These are phyloP conservation scores for Cyclotella atomus DNA, from an alignment of 108 stramenopile genomes.

Conservation along the genomic window DNA sequence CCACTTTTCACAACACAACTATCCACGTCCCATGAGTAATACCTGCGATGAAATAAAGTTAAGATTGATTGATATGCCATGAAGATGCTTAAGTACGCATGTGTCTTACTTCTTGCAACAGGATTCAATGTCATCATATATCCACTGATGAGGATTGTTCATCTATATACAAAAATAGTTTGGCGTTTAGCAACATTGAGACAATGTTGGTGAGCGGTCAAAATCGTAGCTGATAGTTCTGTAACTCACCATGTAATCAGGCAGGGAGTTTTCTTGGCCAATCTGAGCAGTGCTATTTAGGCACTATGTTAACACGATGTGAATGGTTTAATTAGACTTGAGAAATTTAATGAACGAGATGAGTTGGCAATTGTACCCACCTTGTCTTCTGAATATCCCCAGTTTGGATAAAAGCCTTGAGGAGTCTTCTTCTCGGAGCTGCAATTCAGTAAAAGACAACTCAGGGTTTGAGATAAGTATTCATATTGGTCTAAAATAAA, in stretches of 20 bases:
- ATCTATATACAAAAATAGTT: not conserved
- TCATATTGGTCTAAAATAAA: too few relatives aligned
- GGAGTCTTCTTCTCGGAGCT: too few relatives aligned
- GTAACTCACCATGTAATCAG: slow-evolving; percentile 2
- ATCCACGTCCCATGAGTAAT: not conserved
- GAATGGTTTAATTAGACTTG: not conserved
- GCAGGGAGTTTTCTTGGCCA: slow-evolving; percentile 3
- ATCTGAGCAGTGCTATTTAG: slow-evolving; percentile 4
- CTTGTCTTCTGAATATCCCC: slow-evolving; percentile 3
- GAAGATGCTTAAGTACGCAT: not conserved
- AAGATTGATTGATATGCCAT: not conserved
- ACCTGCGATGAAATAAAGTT: not conserved
- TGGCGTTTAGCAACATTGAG: too few relatives aligned
- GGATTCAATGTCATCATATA: slow-evolving; percentile 4
- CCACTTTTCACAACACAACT: slow-evolving; percentile 3
- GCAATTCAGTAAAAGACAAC: too few relatives aligned
- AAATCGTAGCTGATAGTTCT: too few relatives aligned
- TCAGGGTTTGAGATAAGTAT: too few relatives aligned
- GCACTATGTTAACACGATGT: not conserved
- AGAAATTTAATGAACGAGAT: not conserved
- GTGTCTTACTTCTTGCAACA: not conserved
- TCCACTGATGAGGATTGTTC: not conserved
- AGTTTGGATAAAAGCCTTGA: not conserved
- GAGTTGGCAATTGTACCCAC: too few relatives aligned
- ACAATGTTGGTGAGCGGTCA: too few relatives aligned